Evolutionary conservation across 2,329 filamentous ascomycete species (phyloP), one percentile per base, ranked within the genome.

Genomic region (Aureobasidium sp.): DNA sequence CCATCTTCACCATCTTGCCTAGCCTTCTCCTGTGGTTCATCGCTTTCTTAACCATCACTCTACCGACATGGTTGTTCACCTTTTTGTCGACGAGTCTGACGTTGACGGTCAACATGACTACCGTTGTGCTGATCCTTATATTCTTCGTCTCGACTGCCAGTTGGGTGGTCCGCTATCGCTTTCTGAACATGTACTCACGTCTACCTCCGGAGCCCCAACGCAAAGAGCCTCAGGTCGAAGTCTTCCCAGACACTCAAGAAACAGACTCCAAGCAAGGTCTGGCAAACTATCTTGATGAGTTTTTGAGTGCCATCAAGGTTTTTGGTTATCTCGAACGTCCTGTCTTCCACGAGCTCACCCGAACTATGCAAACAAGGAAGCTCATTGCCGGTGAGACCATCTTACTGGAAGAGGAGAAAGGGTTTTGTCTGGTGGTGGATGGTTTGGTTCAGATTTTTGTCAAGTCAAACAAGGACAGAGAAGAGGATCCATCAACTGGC

Each of bases 51-150:
- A 96, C 93, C 29, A 91, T 97, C 67, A 95, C 90, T 17, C 74
- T 97, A 63, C 94, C 94, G 47, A 91, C 90, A 72, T 85, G 94
- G 75, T 83, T 97, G 19, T 99, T 96, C 73, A 89, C 86, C 6
- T 80, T 96, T 65, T 90, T 96, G 71, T 96, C 91, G 6, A 93
- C 91, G 66, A 97, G 90, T 74, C 79, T 96, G 79, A 99, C 94
- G 0, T 90, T 99, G 71, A 99, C 94, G 12, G 95, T 99, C 92
- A 97, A 97, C 73, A 93, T 94, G 68, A 97, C 93, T 22, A 99
- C 94, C 19, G 76, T 99, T 86, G 85, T 95, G 74, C 77, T 97
- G 67, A 90, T 97, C 62, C 70, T 91, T 63, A 80, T 87, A 40
- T 86, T 84, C 61, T 77, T 96, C 63, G 85, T 90, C 56, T 96